Conservation (phyloP, 2,329 filamentous ascomycete genomes). For the Grosmannia clavigera region DNA sequence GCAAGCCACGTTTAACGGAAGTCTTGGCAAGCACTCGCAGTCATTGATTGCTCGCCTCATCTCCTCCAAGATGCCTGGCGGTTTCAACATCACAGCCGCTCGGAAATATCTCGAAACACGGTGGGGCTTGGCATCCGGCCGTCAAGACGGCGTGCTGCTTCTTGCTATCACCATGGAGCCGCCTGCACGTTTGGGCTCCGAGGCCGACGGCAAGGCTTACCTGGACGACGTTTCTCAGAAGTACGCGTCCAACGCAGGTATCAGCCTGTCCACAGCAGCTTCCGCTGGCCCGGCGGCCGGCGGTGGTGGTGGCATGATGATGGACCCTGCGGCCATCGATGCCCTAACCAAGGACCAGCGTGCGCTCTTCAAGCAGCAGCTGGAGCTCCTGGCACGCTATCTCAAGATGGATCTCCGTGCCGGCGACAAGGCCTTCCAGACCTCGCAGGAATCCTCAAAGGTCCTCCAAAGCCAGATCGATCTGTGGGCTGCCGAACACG, state of each 20-base stretch:
- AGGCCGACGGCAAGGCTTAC: constrained; percentile 84
- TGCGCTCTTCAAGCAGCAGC: constrained; percentile 93
- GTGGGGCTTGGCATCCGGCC: constrained; percentile 76
- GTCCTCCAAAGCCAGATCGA: constrained; percentile 88
- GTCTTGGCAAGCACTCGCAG: constrained; percentile 91
- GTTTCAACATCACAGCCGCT: constrained; percentile 95
- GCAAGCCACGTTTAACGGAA: constrained; percentile 98
- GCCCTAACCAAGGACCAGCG: constrained; percentile 94
- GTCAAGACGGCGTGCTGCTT: constrained; percentile 83
- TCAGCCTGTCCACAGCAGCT: constrained; percentile 68
- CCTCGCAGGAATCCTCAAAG: constrained; percentile 72
- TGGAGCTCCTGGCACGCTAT: constrained; percentile 89
- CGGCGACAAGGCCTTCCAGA: constrained; percentile 88
- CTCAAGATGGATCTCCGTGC: constrained; percentile 92
- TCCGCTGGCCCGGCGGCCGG: constrained; percentile 61
- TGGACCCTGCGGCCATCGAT: constrained; percentile 95
- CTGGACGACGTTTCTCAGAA: constrained; percentile 81
- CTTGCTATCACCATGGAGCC: constrained; percentile 91
- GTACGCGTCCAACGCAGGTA: constrained; percentile 72
- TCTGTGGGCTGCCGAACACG: constrained; percentile 89
- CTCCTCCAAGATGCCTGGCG: constrained; percentile 98
- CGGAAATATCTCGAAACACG: constrained; percentile 90
- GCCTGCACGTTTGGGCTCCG: constrained; percentile 72
- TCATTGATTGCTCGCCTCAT: constrained; percentile 89
- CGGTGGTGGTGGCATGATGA: constrained; percentile 87